Evolutionary conservation across 2,329 filamentous ascomycete genomes (phyloP).

Genomic region (Botryotinia narcissicola): DNA sequence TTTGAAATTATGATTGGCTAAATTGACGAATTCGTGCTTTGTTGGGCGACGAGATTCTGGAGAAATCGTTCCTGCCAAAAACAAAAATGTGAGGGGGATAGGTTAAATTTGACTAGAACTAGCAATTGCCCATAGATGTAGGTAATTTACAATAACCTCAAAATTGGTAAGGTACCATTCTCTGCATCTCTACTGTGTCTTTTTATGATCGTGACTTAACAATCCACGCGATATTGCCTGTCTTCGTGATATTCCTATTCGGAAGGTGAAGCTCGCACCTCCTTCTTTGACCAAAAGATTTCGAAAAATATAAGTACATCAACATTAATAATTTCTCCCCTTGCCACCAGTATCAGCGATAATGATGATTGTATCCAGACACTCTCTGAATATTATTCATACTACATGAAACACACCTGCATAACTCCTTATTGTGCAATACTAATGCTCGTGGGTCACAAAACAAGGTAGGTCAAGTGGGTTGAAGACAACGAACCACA

Average conservation of each 20-base stretch:
- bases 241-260: not conserved
- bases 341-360: not conserved
- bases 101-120: not conserved
- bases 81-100: not conserved
- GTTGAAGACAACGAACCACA: not conserved
- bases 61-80: not conserved
- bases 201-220: not conserved
- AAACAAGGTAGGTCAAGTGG: not conserved
- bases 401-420: not conserved
- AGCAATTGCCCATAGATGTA: not conserved
- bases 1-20: not conserved
- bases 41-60: not conserved
- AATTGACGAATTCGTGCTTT: not conserved
- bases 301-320: not conserved
- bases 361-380: not conserved
- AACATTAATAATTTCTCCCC: no score
- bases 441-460: not conserved
- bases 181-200: not conserved
- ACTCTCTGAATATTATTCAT: not conserved
- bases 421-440: not conserved
- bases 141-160: not conserved
- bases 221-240: not conserved
- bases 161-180: not conserved
- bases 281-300: not conserved
- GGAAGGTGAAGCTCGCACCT: not conserved